Evolutionary conservation across 129 eudicot genomes (phyloP).

Genomic region (Tagetes erecta): DNA sequence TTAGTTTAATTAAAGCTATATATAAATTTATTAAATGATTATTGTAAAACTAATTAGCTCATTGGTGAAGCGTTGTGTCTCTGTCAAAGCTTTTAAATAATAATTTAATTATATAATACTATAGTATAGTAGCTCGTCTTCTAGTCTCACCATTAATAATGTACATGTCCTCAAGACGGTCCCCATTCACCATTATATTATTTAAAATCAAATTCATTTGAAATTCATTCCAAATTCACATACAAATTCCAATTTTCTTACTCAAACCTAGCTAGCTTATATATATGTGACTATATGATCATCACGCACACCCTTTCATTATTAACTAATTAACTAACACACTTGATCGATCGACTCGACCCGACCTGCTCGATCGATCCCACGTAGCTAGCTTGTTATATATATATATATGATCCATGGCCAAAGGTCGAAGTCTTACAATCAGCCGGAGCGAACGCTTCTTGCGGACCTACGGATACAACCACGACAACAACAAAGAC

Average conservation of each 20-base stretch:
- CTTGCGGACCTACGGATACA: conserved; percentile 47
- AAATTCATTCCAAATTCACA: conserved; percentile 64
- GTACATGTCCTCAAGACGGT: conserved; percentile 28
- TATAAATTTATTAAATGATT: no score
- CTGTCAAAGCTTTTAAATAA: conserved; percentile 7
- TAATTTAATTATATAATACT: background rate
- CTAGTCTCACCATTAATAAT: conserved; percentile 30
- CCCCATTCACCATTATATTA: conserved; percentile 33
- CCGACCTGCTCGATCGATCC: no score
- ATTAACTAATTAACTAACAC: no score
- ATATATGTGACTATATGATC: conserved; percentile 41
- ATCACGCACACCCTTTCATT: conserved; percentile 4
- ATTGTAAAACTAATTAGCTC: no score
- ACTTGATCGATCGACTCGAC: no score
- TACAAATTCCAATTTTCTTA: conserved; percentile 20
- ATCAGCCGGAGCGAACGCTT: conserved; percentile 69
- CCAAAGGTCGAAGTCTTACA: conserved; percentile 71
- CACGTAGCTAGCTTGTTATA: no score
- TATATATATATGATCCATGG: conserved; percentile 46
- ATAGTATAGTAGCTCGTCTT: conserved; percentile 25
- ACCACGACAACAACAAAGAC: conserved; percentile 32
- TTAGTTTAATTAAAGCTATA: no score
- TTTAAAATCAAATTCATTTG: conserved; percentile 41
- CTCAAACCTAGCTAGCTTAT: conserved; percentile 21
- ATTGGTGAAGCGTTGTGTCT: conserved; percentile 9